These are phyloP conservation scores for Ogataea corticis DNA, from an alignment of 805 yeast species.

Conservation along the genomic window DNA sequence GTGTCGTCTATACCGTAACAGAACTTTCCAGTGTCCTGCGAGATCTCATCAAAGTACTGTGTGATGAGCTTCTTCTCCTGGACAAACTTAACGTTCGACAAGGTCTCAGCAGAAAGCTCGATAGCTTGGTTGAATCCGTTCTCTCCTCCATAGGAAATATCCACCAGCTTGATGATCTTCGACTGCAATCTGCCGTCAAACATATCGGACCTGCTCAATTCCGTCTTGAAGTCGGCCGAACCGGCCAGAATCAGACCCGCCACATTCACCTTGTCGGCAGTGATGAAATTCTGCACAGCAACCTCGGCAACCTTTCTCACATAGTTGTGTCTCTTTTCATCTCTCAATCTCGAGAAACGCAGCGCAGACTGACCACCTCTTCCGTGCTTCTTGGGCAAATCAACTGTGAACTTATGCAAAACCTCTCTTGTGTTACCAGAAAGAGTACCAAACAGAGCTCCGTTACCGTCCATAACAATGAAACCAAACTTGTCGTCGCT, in stretches of 20 bases:
- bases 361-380: slow-evolving; percentile 99
- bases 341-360: slow-evolving; percentile 98
- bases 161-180: slow-evolving; percentile 89
- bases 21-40: slow-evolving; percentile 95
- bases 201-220: slow-evolving; percentile 87
- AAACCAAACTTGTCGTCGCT: slow-evolving; percentile 96
- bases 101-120: slow-evolving; percentile 94
- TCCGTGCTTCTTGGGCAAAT: slow-evolving; percentile 98
- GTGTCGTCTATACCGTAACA: slow-evolving; percentile 98
- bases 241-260: slow-evolving; percentile 97
- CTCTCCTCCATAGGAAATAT: slow-evolving; percentile 98
- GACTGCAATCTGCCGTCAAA: slow-evolving; percentile 87
- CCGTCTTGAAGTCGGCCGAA: slow-evolving; percentile 98
- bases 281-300: slow-evolving; percentile 95
- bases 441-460: slow-evolving; percentile 91
- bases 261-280: slow-evolving; percentile 92
- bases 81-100: slow-evolving; percentile 94
- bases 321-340: slow-evolving; percentile 98
- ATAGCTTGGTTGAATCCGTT: slow-evolving; percentile 99
- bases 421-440: slow-evolving; percentile 97
- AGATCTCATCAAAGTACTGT: slow-evolving; percentile 92
- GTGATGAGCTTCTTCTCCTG: slow-evolving; percentile 96
- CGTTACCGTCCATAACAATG: slow-evolving; percentile 99
- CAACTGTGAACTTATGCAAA: slow-evolving; percentile 93
- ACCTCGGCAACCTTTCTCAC: slow-evolving; percentile 97